Conservation (phyloP, 192 early-diverging fungal species). For the Jimgerdemannia lactiflua region DNA sequence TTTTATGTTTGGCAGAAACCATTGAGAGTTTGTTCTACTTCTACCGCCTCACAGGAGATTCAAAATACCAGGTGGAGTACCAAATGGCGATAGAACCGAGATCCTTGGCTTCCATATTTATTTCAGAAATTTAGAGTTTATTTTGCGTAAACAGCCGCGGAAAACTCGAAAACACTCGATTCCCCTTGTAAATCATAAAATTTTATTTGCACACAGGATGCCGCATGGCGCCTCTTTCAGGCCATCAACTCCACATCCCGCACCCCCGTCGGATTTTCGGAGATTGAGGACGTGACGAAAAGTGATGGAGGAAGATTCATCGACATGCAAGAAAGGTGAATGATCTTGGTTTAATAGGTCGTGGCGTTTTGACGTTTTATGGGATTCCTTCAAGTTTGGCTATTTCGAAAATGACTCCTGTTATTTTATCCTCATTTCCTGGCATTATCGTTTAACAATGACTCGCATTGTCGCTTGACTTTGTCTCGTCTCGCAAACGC, state of each 20-base stretch:
- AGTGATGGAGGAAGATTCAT: background rate
- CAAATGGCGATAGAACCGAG: no score
- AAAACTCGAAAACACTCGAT: background rate
- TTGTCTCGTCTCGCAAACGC: no score
- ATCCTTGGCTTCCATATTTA: no score
- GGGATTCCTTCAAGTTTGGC: no score
- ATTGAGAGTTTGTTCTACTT: constrained; percentile 75
- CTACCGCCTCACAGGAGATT: constrained; percentile 71
- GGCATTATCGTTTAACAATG: no score
- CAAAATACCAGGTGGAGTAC: constrained; percentile 40
- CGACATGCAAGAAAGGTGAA: constrained; percentile 26
- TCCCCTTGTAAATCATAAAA: background rate
- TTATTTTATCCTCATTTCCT: no score
- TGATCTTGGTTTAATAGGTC: background rate
- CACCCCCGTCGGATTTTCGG: constrained; percentile 15
- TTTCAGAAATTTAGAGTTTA: no score
- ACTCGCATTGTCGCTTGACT: no score
- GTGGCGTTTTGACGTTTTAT: no score
- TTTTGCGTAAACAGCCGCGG: no score
- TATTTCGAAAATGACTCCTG: no score
- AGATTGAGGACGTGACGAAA: constrained; percentile 19
- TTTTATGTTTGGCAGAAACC: constrained; percentile 46
- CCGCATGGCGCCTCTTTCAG: constrained; percentile 58
- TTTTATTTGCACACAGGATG: constrained; percentile 33
- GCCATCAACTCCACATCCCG: constrained; percentile 28